Percentiles rank a stretch among this genome's conserved stretches.
phyloP scores from a whole-genome alignment of 1,284 basidiomycete species.

The Trichosporon sp. region DNA sequence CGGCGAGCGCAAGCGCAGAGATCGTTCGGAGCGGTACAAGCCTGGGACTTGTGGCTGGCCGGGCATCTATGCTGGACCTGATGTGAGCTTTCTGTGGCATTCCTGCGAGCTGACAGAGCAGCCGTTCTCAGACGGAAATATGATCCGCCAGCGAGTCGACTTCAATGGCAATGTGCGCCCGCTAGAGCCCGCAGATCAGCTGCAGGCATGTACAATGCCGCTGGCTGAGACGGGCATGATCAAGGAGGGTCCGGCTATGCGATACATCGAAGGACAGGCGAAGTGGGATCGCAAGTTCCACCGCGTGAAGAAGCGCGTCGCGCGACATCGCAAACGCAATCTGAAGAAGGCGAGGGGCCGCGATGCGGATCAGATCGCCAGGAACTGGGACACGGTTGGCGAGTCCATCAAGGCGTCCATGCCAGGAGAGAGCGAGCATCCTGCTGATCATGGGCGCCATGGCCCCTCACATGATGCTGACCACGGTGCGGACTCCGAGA shows the following conservation, averaged over 20 bases:
- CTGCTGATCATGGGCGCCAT: not conserved
- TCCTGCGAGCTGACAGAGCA: slow-evolving; percentile 15
- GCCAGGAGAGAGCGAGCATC: not conserved
- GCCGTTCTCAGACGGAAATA: slow-evolving; percentile 49
- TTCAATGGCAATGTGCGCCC: slow-evolving; percentile 69
- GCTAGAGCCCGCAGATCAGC: slow-evolving; percentile 64
- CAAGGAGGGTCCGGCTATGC: slow-evolving; percentile 50
- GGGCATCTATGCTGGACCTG: slow-evolving; percentile 54
- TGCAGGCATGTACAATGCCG: slow-evolving; percentile 62
- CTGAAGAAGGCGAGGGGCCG: slow-evolving; percentile 31
- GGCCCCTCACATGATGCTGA: not conserved
- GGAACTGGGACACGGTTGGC: not conserved
- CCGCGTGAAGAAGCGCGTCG: slow-evolving; percentile 31
- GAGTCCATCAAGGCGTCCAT: not conserved
- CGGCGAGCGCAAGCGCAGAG: not conserved
- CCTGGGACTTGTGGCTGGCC: slow-evolving; percentile 61
- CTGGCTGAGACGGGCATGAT: slow-evolving; percentile 55
- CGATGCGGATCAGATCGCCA: slow-evolving; percentile 20
- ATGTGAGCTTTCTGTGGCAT: slow-evolving; percentile 47
- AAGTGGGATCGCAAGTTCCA: slow-evolving; percentile 46
- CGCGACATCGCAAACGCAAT: slow-evolving; percentile 39
- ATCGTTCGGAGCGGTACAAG: slow-evolving; percentile 6
- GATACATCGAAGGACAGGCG: slow-evolving; percentile 46
- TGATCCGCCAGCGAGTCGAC: slow-evolving; percentile 84
- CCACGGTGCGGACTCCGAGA: not conserved